Percentiles rank a stretch among this genome's conserved stretches.
Conservation (phyloP, 768 basidiomycete species). For the Tulasnella sp. region DNA sequence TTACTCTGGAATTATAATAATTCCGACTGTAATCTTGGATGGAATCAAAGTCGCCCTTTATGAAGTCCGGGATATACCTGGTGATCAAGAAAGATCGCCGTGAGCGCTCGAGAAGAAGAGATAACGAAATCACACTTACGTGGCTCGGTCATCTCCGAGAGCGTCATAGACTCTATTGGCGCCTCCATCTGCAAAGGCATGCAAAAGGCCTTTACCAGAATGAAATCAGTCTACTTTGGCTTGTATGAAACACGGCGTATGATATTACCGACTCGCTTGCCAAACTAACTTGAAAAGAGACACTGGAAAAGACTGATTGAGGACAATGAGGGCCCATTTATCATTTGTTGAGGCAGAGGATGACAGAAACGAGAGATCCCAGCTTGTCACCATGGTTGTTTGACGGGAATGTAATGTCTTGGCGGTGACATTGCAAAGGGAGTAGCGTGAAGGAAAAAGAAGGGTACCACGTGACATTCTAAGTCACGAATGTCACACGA, state of each 20-base stretch:
- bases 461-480: background rate
- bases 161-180: conserved; percentile 70
- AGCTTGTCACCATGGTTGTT: background rate
- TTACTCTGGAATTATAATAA: conserved; percentile 52
- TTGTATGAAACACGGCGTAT: conserved; percentile 14
- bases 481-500: background rate
- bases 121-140: background rate
- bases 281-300: conserved; percentile 50
- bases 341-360: background rate
- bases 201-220: conserved; percentile 29
- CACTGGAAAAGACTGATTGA: conserved; percentile 76
- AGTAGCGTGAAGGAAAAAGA: background rate
- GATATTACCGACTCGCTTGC: conserved; percentile 25
- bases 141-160: conserved; percentile 14
- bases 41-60: conserved; percentile 93
- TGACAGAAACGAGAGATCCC: conserved; percentile 7
- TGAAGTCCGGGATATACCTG: conserved; percentile 69
- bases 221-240: conserved; percentile 29
- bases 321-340: conserved; percentile 56
- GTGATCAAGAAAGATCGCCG: background rate
- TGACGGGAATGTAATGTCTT: background rate
- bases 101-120: background rate
- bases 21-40: conserved; percentile 55
- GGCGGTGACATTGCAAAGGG: background rate
- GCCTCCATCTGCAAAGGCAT: conserved; percentile 75